Base-by-base conservation (phyloP, 2,329 filamentous ascomycete species). In the Neonectria faginata region DNA sequence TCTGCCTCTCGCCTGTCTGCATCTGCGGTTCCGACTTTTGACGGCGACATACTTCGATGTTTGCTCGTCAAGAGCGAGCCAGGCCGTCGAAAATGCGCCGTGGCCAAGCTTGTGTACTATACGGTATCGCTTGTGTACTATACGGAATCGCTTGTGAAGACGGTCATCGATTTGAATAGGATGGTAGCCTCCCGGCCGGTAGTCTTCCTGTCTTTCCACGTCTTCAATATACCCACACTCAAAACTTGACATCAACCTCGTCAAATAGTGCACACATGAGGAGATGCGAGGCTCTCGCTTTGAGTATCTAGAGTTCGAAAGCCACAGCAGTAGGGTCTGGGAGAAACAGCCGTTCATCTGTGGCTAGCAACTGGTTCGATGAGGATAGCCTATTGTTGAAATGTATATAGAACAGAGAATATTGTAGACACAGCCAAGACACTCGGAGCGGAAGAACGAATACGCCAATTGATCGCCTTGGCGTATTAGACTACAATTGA, bases 131-230 rank as follows among this genome's bases (percentile, higher is more conserved):
- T 60, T 53, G 12, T 68, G 51, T 2, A 75, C 68, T 27, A 76
- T 57, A 2, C 60, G 55, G 61, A 76, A 77, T 31, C 73, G 72
- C 3, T 60, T 53, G 12, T 68, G 51, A 66, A 84, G 77, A 4
- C 55, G 68, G 33, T 82, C 76, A n/a, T 75, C 78, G 14, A 82
- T 74, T 14, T 70, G 66, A 11, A 80, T 70, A 4, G 81, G 79
- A 56, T 82, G 78, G 64, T 79, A 82, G 11, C 79, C 79, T 4
- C 79, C 78, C 2, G 68, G 69, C 9, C 62, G 53, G 63, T 82
- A 82, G 50, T 71, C 14, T 12, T 67, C 57, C 1, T 71, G 64
- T 5, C 20, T 60, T 44, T 76, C 74, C 12, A 74, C 75, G n/a
- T 67, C 69, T 25, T 72, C 60, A 0, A 76, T 69, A 31, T 60